Evolutionary conservation across 2,329 filamentous ascomycete species (phyloP).

Genomic region (Canariomyces notabilis): DNA sequence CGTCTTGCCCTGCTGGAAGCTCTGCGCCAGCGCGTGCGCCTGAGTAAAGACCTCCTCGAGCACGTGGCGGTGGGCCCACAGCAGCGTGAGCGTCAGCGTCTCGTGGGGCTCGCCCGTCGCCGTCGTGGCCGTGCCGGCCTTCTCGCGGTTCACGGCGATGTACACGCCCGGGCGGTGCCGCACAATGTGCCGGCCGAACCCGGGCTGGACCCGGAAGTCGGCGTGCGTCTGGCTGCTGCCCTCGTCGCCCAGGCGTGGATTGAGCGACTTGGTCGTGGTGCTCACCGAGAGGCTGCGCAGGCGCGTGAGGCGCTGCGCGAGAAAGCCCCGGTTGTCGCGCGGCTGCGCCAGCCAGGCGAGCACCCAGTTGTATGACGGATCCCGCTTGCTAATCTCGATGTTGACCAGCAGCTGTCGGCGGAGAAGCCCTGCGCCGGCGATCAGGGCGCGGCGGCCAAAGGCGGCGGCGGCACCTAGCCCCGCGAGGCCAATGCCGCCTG

Average conservation of each 20-base stretch:
- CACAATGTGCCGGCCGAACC: conserved; percentile 82
- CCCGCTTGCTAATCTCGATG: conserved; percentile 90
- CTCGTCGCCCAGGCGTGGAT: conserved; percentile 56
- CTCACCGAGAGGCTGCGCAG: conserved; percentile 56
- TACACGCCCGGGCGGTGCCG: conserved; percentile 76
- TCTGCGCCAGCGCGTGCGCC: conserved; percentile 73
- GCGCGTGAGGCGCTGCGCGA: conserved; percentile 53
- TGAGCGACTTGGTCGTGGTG: conserved; percentile 46
- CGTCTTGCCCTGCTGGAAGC: conserved; percentile 86
- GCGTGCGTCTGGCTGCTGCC: conserved; percentile 64
- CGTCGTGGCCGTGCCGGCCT: conserved; percentile 76
- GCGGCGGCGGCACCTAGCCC: conserved; percentile 78
- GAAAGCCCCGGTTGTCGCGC: conserved; percentile 58
- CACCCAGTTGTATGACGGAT: conserved; percentile 91
- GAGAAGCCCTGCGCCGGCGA: conserved; percentile 67
- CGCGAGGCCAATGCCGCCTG: conserved; percentile 82
- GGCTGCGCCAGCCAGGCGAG: conserved; percentile 89
- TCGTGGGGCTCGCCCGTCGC: conserved; percentile 88
- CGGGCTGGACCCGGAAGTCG: conserved; percentile 83
- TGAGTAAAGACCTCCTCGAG: conserved; percentile 88
- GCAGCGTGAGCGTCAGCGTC: conserved; percentile 83
- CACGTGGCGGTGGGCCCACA: conserved; percentile 82
- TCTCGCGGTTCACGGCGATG: conserved; percentile 79
- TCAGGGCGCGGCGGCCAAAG: conserved; percentile 71
- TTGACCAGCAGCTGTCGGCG: conserved; percentile 86